phyloP scores from a whole-genome alignment of 1,139 yeast species.

The Kodamaea derodonti region DNA sequence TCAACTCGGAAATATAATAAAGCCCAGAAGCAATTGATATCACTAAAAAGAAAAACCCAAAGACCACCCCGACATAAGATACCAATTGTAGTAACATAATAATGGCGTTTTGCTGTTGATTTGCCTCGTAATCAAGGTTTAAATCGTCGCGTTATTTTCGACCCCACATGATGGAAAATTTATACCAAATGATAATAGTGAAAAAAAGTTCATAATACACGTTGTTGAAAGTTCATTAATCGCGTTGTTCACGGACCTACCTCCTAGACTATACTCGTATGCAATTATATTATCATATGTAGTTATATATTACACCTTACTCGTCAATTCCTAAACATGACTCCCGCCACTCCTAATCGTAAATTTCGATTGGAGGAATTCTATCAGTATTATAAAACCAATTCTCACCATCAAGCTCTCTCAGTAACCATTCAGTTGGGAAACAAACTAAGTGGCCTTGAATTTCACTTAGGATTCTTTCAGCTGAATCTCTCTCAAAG shows the following conservation, averaged over 20 bases:
- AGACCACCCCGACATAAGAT: slow-evolving; percentile 64
- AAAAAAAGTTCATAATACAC: too few species aligned
- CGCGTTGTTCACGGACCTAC: too few species aligned
- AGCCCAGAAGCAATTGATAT: slow-evolving; percentile 75
- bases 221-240: too few species aligned
- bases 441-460: slow-evolving; percentile 87
- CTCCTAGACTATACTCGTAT: too few species aligned
- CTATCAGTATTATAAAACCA: slow-evolving; percentile 96
- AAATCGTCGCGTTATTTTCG: too few species aligned
- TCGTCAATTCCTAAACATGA: too few species aligned
- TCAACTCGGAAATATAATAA: slow-evolving; percentile 85
- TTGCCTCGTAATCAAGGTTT: too few species aligned
- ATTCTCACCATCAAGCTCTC: slow-evolving; percentile 83
- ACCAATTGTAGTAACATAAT: slow-evolving; percentile 40
- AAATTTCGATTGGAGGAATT: slow-evolving; percentile 92
- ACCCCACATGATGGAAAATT: too few species aligned
- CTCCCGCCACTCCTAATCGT: too few species aligned
- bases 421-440: slow-evolving; percentile 86
- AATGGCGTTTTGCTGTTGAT: neutral
- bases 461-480: slow-evolving; percentile 64
- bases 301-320: too few species aligned
- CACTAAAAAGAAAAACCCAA: slow-evolving; percentile 70
- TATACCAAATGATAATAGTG: too few species aligned
- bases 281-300: too few species aligned
- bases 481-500: slow-evolving; percentile 75